These are phyloP conservation scores for Strobilomyces confusus DNA, from an alignment of 768 basidiomycete species.

Conservation along the genomic window DNA sequence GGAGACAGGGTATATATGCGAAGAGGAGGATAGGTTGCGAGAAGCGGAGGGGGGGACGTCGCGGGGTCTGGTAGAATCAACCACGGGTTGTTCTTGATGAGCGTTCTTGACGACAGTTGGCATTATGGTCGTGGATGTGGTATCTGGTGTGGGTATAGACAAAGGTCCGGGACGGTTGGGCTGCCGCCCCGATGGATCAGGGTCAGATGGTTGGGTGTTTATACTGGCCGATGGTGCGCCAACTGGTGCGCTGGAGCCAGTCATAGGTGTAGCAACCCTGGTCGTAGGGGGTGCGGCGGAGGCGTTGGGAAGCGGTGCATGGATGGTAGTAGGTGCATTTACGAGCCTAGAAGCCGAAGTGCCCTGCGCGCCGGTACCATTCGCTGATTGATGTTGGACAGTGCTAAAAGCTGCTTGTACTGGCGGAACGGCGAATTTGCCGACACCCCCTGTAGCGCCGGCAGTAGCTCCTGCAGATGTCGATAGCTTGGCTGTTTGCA, in stretches of 20 bases:
- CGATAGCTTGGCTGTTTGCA: slow-evolving; percentile 19
- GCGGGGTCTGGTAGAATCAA: slow-evolving; percentile 24
- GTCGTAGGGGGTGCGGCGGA: slow-evolving; percentile 2
- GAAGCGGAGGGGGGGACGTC: slow-evolving; percentile 13
- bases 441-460: neutral
- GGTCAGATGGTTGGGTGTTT: slow-evolving; percentile 9
- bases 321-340: slow-evolving; percentile 4
- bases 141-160: slow-evolving; percentile 15
- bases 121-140: slow-evolving; percentile 4
- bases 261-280: slow-evolving; percentile 8
- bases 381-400: slow-evolving; percentile 10
- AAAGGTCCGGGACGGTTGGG: slow-evolving; percentile 14
- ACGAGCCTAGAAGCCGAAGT: slow-evolving; percentile 8
- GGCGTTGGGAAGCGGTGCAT: neutral
- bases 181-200: slow-evolving; percentile 22
- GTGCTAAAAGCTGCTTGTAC: slow-evolving; percentile 3
- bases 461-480: slow-evolving; percentile 1
- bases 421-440: slow-evolving; percentile 7
- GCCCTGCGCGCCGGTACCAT: slow-evolving; percentile 3
- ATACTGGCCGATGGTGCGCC: slow-evolving; percentile 4
- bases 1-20: slow-evolving; percentile 21
- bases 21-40: slow-evolving; percentile 20
- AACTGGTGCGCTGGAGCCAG: slow-evolving; percentile 1
- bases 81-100: slow-evolving; percentile 17
- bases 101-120: slow-evolving; percentile 17